phyloP scores from a whole-genome alignment of 2,329 filamentous ascomycete species.

The Fusarium sp. region DNA sequence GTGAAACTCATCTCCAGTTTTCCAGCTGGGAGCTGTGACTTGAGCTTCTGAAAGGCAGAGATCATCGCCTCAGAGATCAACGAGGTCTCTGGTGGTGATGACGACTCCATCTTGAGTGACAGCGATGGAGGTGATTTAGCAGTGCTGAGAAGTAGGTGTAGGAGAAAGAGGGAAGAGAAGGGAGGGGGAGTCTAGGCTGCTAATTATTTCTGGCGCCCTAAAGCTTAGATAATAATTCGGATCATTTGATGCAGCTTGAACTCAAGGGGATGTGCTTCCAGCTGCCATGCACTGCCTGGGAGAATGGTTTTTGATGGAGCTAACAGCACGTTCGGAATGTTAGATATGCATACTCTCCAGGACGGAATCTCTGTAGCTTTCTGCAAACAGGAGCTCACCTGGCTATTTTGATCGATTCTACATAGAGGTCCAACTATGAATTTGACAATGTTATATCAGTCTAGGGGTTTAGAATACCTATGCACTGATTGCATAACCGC shows the following conservation, averaged over 20 bases:
- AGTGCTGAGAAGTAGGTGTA: neutral
- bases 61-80: neutral
- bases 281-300: neutral
- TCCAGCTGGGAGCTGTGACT: neutral
- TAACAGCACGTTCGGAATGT: too few species aligned
- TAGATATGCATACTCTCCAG: too few species aligned
- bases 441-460: neutral
- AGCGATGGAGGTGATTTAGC: neutral
- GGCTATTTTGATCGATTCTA: neutral
- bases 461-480: neutral
- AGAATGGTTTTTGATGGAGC: too few species aligned
- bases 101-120: neutral
- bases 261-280: neutral
- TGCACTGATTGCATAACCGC: too few species aligned
- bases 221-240: neutral
- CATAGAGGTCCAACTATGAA: neutral
- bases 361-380: too few species aligned
- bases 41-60: neutral
- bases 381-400: too few species aligned
- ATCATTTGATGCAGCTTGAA: neutral
- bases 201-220: too few species aligned
- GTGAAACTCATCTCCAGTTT: neutral
- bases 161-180: neutral
- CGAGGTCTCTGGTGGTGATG: neutral
- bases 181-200: neutral